Evolutionary conservation across 225 moss, liverwort and hornwort species (phyloP), one percentile per base, ranked within the genome.

Genomic region (Climacium dendroides): DNA sequence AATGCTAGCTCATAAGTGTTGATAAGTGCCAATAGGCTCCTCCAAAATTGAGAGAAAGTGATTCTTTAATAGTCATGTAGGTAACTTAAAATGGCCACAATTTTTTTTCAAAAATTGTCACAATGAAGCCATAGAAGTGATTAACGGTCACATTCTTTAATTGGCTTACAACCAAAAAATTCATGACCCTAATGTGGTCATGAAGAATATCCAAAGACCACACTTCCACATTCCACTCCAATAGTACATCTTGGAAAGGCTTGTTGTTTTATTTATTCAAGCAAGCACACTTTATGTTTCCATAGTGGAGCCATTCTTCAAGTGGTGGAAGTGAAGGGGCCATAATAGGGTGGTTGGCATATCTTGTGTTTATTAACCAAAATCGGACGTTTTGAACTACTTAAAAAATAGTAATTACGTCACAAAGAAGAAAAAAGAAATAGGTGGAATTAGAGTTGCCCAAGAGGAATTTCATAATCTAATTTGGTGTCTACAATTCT

Each of bases 231-330:
- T 4, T 75, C 5, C 1, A 14, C 15, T 22, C 14, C 14, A 75
- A 52, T 5, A 34, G 8, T 8, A 13, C 47, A 35, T 3, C 3
- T 34, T 74, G 8, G 74, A 6, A 50, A 74, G 34, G 3, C 14
- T 52, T 34, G 52, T 52, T 20, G 74, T 6, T 24, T 75, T 7
- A 35, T 14, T 53, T 9, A 23, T 35, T 17, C 2, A 41, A 7
- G 16, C 1, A 48, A 32, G 32, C 2, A 19, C 4, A 48, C n/a
- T 2, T 18, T 2, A 48, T 0, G 18, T 10, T 29, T 73, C 5
- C 0, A 32, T 48, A 48, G 48, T 19, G 5, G 32, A 74, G 7
- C 12, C 6, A 74, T 12, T 48, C 7, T 0, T 50, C 0, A 1
- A 32, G 32, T 30, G 17, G 19, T 73, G 10, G 6, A 45, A 29